Evolutionary conservation across 345 rosid genomes (phyloP).

Genomic region (Citrus inodora): DNA sequence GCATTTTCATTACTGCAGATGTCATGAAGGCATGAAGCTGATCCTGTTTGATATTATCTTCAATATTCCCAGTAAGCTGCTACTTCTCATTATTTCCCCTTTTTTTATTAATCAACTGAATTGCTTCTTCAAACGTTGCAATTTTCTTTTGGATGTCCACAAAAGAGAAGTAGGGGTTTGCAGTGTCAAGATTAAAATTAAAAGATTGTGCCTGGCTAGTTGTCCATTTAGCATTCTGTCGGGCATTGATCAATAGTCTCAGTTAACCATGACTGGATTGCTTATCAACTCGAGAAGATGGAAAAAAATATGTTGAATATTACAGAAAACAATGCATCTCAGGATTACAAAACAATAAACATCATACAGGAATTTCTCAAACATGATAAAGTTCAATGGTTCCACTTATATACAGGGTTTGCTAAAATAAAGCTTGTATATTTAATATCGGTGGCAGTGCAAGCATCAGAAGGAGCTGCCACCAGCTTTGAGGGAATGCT

Average conservation of each 20-base stretch:
- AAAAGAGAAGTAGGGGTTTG: neutral
- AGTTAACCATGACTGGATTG: neutral
- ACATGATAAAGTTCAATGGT: neutral
- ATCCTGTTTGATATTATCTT: neutral
- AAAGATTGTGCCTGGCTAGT: neutral
- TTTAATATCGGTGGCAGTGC: slow-evolving; percentile 12
- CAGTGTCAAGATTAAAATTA: neutral
- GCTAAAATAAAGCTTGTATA: slow-evolving; percentile 17
- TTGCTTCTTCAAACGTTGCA: neutral
- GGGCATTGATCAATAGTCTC: neutral
- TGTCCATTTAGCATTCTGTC: neutral
- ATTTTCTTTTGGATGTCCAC: neutral
- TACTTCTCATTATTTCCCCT: neutral
- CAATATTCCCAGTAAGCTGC: neutral
- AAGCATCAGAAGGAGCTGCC: slow-evolving; percentile 24
- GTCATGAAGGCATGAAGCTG: neutral
- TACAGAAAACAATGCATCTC: neutral
- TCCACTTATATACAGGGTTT: neutral
- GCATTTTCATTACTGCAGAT: neutral
- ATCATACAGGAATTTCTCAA: neutral
- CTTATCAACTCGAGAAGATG: neutral
- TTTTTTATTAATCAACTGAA: neutral
- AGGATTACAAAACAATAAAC: neutral
- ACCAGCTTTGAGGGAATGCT: slow-evolving; percentile 23
- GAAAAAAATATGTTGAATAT: neutral